Base-by-base conservation (phyloP, 352 stramenopile genomes). In the Phytophthora pini region DNA sequence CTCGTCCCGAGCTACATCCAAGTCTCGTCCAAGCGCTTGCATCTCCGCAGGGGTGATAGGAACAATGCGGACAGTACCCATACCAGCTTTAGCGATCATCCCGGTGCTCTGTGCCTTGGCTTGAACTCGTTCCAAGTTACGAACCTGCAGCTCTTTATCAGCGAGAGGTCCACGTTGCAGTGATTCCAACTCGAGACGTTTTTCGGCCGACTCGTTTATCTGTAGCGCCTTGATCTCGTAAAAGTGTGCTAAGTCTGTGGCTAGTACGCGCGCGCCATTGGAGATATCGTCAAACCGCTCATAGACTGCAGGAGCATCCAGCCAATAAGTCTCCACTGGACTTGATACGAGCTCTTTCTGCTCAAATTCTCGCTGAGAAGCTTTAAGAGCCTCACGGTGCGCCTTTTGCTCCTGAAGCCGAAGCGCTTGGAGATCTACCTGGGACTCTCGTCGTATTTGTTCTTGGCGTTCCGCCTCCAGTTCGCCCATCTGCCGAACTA, bases 51-150 rank as follows among this genome's bases (percentile, higher is more conserved):
- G 36, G 0, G 72, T 80, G 51, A 90, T 85, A 6, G 80, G 68
- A 7, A 92, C 80, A 50, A 92, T 82, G 7, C 84, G 84, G 8
- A 92, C 84, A 0, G 76, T 92, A 1, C 84, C 84, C 11, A 92
- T 63, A 3, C 82, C 84, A 1, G 84, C 84, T 59, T 87, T 89
- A 5, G 84, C 84, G 45, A 92, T 79, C 81, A 88, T 92, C 4
- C 84, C 84, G 1, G 79, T 90, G 26, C 20, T 82, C 56, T 82
- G 82, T 10, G 81, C 84, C 43, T 92, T 92, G 26, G 77, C 38
- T 40, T 81, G 51, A n/a, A 90, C 76, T 15, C 84, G 82, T 46
- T 92, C 79, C 57, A 84, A 60, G 53, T 90, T 90, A 4, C 80
- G 76, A 15, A 81, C n/a, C 11, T 65, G 63, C 5, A 84, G 59